Base-by-base conservation (phyloP, 768 basidiomycete genomes). In the Jaapia argillacea region DNA sequence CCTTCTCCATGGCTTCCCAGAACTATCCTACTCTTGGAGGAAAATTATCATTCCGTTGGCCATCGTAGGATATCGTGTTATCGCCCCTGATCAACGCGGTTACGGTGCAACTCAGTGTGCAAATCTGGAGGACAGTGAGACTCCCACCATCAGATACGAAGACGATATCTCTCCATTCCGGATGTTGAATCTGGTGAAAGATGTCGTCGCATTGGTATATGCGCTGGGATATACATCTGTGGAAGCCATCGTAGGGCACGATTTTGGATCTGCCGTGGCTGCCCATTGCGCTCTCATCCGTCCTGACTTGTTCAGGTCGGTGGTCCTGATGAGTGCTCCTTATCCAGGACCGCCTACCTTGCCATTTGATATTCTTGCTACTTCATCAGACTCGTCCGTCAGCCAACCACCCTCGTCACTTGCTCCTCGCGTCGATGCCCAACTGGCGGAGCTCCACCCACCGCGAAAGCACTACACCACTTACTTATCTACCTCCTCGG, bases 1-100 rank as follows among this genome's bases (percentile, higher is more conserved):
- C 24, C 71, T 83, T 20, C 55, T 82, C 2, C 79, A 81, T 48
- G 80, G 79, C 33, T 82, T 82, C 54, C 79, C 79, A 6, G 79
- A 81, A 51, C 64, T 81, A 4, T 71, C 78, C 2, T 78, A 74
- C 53, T 81, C 77, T 5, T 82, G 77, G 77, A 66, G 80, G 12
- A 76, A 77, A 46, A 46, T 81, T 26, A 65, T 82, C 24, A 51
- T 58, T 0, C 75, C 75, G 0, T 64, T 82, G 21, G 55, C 72
- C 0, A 49, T 58, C 4, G 62, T 64, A 2, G 79, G 79, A 1
- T 81, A 72, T 57, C 67, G 72, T 42, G 78, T 80, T 52, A 71
- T 81, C 36, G 79, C 79, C 0, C 77, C 77, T 5, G 80, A 84
- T 51, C 64, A 71, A 37, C 63, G 81, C 24, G 78, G 79, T 0